These are phyloP conservation scores for Chalciporus sphaerocephalus DNA, from an alignment of 768 basidiomycete species.

Conservation along the genomic window DNA sequence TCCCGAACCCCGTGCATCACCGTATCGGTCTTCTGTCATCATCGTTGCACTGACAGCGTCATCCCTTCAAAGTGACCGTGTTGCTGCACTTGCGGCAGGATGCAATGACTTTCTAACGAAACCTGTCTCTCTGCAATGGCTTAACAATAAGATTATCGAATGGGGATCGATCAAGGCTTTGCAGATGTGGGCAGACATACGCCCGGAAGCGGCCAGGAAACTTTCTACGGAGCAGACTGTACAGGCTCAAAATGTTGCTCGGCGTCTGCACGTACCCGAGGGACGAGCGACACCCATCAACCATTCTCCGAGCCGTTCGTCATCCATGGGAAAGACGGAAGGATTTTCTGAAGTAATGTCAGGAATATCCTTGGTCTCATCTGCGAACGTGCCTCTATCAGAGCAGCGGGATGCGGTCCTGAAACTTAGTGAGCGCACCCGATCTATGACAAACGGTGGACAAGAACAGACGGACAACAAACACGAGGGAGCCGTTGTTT, in stretches of 20 bases:
- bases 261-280: constrained; percentile 46
- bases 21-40: constrained; percentile 91
- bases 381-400: constrained; percentile 14
- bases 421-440: constrained; percentile 20
- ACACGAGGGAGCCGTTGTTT: constrained; percentile 26
- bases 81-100: constrained; percentile 94
- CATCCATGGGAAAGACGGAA: constrained; percentile 32
- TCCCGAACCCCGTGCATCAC: constrained; percentile 48
- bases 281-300: constrained; percentile 38
- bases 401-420: constrained; percentile 25
- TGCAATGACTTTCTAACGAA: constrained; percentile 99
- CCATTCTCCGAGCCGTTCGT: constrained; percentile 34
- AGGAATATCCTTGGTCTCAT: constrained; percentile 14
- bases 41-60: constrained; percentile 99
- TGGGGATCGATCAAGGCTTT: constrained; percentile 97
- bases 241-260: constrained; percentile 46
- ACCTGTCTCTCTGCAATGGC: constrained; percentile 90
- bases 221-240: constrained; percentile 43
- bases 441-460: constrained; percentile 7
- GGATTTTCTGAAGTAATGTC: constrained; percentile 14
- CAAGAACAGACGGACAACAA: constrained; percentile 3
- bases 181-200: constrained; percentile 86
- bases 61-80: constrained; percentile 90
- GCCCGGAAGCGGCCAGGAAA: constrained; percentile 54
- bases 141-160: constrained; percentile 97